Percentiles rank a stretch among this genome's conserved stretches.
Conservation (phyloP, 805 yeast genomes). For the Candida methanosorbosa region DNA sequence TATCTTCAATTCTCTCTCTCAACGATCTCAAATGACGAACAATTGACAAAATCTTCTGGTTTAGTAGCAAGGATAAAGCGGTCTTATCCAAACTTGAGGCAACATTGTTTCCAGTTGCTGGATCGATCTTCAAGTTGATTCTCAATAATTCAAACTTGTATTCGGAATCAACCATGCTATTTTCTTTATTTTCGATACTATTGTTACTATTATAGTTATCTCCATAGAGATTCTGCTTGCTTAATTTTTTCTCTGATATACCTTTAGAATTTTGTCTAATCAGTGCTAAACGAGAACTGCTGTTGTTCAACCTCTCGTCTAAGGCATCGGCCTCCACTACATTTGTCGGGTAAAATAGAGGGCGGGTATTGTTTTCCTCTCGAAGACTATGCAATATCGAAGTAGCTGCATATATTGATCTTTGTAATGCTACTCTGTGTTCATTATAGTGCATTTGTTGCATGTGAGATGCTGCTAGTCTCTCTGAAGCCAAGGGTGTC, state of each 20-base stretch:
- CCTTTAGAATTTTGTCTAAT: conserved; percentile 31
- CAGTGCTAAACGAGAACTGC: conserved; percentile 44
- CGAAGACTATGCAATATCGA: conserved; percentile 43
- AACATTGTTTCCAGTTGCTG: conserved; percentile 29
- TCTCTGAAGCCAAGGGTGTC: too few species aligned
- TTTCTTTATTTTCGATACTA: conserved; percentile 3
- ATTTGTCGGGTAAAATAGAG: conserved; percentile 53
- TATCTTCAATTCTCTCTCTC: conserved; percentile 80
- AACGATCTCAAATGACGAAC: conserved; percentile 61
- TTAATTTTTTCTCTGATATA: conserved; percentile 7
- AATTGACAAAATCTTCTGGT: conserved; percentile 57
- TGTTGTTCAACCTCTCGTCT: conserved; percentile 34
- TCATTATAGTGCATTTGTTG: conserved; percentile 74
- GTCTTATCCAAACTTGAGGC: conserved; percentile 54
- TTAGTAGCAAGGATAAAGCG: conserved; percentile 62
- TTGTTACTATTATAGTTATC: too few species aligned
- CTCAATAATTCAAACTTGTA: conserved; percentile 53
- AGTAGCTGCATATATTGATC: conserved; percentile 47
- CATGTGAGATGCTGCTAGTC: conserved; percentile 28
- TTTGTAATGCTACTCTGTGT: conserved; percentile 54
- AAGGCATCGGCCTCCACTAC: conserved; percentile 21
- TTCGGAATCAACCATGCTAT: conserved; percentile 12
- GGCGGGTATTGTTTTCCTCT: conserved; percentile 48
- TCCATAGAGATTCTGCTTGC: conserved; percentile 2
- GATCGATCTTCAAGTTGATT: conserved; percentile 53